Conservation (phyloP, 2,329 filamentous ascomycete genomes). For the Aspergillus proliferans region DNA sequence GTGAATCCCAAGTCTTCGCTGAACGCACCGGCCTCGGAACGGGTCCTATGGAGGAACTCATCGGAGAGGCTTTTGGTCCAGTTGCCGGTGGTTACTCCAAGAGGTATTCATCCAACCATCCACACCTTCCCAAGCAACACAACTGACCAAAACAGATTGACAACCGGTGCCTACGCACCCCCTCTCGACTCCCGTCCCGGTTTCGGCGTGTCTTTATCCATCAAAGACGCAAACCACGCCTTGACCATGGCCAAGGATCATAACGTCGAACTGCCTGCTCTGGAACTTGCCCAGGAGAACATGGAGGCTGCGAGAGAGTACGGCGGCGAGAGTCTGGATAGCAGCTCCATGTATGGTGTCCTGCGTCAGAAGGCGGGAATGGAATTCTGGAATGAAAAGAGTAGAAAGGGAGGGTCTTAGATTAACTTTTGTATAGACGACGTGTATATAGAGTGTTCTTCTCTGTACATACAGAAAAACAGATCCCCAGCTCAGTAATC, state of each 20-base stretch:
- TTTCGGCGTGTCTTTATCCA: constrained; percentile 32
- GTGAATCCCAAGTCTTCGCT: constrained; percentile 43
- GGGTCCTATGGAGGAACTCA: constrained; percentile 37
- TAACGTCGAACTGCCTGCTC: constrained; percentile 26
- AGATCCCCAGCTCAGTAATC: too few species aligned
- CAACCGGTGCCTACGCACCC: constrained; percentile 39
- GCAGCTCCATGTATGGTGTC: constrained; percentile 33
- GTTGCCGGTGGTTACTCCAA: constrained; percentile 40
- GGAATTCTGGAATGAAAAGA: constrained; percentile 36
- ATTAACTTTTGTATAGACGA: background rate
- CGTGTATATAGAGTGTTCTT: too few species aligned
- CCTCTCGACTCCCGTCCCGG: constrained; percentile 29
- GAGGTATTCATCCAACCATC: constrained; percentile 17
- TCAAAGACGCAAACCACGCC: constrained; percentile 34
- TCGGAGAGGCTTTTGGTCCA: constrained; percentile 39
- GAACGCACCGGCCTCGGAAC: constrained; percentile 42
- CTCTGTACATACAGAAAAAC: too few species aligned
- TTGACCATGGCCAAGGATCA: constrained; percentile 26
- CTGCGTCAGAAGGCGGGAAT: constrained; percentile 31
- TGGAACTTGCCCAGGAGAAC: constrained; percentile 28
- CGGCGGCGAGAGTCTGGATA: constrained; percentile 33
- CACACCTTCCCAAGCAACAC: background rate
- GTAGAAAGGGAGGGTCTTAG: constrained; percentile 15
- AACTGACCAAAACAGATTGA: constrained; percentile 24
- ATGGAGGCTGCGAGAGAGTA: constrained; percentile 32